phyloP scores from a whole-genome alignment of 2,329 filamentous ascomycete genomes.

The Fusarium buxicola region DNA sequence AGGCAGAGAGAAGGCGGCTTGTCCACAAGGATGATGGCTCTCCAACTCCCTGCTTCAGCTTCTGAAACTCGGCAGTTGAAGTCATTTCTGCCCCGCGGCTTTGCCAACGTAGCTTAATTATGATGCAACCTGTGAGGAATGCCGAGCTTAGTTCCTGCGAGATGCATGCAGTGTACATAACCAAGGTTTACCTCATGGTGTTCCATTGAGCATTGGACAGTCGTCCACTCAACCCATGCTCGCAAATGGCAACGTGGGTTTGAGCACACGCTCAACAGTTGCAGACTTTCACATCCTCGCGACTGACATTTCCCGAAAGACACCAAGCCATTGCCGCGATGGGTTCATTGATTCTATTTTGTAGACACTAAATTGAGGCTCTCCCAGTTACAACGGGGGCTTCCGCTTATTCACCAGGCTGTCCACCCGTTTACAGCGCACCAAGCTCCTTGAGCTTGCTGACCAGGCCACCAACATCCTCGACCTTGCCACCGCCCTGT shows the following conservation, averaged over 20 bases:
- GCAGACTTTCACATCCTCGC: neutral
- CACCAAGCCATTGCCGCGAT: neutral
- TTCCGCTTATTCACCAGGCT: conserved; percentile 11
- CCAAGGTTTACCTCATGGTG: too few species aligned
- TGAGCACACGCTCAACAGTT: neutral
- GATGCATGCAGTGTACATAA: conserved; percentile 1
- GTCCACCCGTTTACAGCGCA: conserved; percentile 70
- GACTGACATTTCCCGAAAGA: neutral
- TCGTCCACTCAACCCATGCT: too few species aligned
- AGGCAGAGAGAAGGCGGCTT: too few species aligned
- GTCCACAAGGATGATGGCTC: neutral
- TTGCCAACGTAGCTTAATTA: neutral
- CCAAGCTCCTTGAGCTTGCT: conserved; percentile 95
- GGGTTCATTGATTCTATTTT: conserved; percentile 1
- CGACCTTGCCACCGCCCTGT: conserved; percentile 95
- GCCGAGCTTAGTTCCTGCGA: neutral
- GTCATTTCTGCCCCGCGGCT: neutral
- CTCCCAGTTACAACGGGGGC: neutral
- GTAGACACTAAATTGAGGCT: neutral
- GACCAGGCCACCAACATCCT: conserved; percentile 96
- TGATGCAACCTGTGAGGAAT: neutral
- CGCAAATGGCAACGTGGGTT: too few species aligned
- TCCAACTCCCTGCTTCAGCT: neutral
- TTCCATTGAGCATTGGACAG: too few species aligned
- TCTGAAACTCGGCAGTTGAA: too few species aligned